Conservation (phyloP, 2,329 filamentous ascomycete species). For the Lecanicillium sp. region DNA sequence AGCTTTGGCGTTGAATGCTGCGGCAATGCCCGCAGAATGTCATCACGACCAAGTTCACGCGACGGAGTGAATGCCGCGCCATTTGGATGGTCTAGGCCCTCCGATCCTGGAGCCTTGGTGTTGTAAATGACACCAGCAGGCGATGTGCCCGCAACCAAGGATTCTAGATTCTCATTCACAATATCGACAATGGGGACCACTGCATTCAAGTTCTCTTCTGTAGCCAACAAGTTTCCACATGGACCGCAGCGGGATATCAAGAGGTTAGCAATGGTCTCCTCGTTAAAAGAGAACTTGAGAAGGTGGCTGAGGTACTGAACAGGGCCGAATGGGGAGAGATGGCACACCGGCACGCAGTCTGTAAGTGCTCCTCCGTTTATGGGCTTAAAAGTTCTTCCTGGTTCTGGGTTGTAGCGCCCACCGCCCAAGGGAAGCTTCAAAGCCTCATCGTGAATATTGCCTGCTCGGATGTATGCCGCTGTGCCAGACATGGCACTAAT, state of each 20-base stretch:
- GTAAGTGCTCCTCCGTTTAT: conserved; percentile 2
- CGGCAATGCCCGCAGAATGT: conserved; percentile 1
- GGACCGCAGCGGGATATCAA: not conserved
- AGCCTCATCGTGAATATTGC: not conserved
- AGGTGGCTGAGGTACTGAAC: conserved; percentile 4
- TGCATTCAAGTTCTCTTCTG: not conserved
- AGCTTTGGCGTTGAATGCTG: conserved; percentile 6
- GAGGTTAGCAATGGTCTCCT: not conserved
- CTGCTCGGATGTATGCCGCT: conserved; percentile 1
- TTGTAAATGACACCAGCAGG: conserved; percentile 1
- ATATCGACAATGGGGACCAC: conserved; percentile 1
- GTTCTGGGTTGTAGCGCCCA: not conserved
- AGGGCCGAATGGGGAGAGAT: conserved; percentile 5
- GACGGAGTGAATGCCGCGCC: not conserved
- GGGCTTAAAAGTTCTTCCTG: conserved; percentile 1
- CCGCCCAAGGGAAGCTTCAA: not conserved
- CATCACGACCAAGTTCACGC: not conserved
- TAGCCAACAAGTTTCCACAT: not conserved
- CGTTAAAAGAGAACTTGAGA: not conserved
- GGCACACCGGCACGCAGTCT: conserved; percentile 3
- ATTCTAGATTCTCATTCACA: conserved; percentile 6
- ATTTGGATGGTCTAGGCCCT: not conserved
- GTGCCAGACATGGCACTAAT: conserved; percentile 2
- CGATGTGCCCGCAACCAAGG: not conserved
- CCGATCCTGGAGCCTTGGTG: not conserved